phyloP scores from a whole-genome alignment of 1,139 yeast species.

The Yamadazyma atlantica region DNA sequence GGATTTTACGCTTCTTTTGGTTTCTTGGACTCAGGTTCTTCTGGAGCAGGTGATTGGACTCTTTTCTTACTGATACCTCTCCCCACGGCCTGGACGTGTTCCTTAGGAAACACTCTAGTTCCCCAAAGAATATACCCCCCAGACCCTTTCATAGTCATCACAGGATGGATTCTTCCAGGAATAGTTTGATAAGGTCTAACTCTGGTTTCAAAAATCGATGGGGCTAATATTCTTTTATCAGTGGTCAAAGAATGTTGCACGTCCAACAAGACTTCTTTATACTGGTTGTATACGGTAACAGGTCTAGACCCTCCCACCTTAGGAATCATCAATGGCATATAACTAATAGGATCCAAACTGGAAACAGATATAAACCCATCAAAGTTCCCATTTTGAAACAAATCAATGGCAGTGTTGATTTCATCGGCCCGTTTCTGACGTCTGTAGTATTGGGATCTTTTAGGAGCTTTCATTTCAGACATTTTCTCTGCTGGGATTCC shows the following conservation, averaged over 20 bases:
- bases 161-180: slow-evolving; percentile 92
- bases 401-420: slow-evolving; percentile 52
- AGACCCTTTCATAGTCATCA: slow-evolving; percentile 90
- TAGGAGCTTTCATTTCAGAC: slow-evolving; percentile 54
- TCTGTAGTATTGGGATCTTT: slow-evolving; percentile 66
- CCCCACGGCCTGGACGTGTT: slow-evolving; percentile 54
- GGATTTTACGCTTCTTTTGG: slow-evolving; percentile 77
- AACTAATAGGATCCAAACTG: slow-evolving; percentile 65
- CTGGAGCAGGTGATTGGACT: slow-evolving; percentile 7
- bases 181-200: slow-evolving; percentile 89
- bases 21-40: slow-evolving; percentile 11
- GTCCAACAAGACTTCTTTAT: slow-evolving; percentile 74
- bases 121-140: slow-evolving; percentile 90
- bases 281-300: slow-evolving; percentile 76
- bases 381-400: slow-evolving; percentile 53
- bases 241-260: slow-evolving; percentile 64
- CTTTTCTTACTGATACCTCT: slow-evolving; percentile 43
- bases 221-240: slow-evolving; percentile 76
- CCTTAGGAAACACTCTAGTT: slow-evolving; percentile 74
- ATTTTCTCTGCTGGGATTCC: slow-evolving; percentile 54
- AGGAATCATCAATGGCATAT: slow-evolving; percentile 62
- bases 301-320: slow-evolving; percentile 87
- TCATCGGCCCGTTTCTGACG: slow-evolving; percentile 59
- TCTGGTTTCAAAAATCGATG: slow-evolving; percentile 77
- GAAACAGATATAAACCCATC: slow-evolving; percentile 79